Percentiles rank a stretch among this genome's conserved stretches.
Conservation (phyloP, 176 grass and related monocot genomes). For the Microstegium vimineum region DNA sequence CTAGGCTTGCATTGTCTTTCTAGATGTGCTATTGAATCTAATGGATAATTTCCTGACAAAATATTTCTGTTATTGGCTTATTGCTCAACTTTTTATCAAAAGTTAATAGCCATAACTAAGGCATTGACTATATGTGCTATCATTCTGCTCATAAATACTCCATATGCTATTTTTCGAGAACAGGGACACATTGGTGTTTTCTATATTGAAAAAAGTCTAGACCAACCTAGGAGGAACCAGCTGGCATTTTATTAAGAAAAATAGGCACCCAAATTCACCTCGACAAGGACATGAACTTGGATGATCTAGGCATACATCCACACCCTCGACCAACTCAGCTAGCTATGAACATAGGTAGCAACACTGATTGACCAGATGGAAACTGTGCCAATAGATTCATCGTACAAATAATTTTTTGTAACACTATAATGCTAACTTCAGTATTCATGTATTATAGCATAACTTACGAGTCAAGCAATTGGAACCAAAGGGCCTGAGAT, state of each 20-base stretch:
- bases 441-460: constrained; percentile 6
- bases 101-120: constrained; percentile 8
- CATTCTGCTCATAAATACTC: not conserved
- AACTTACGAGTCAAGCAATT: constrained; percentile 81
- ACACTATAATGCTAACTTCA: not conserved
- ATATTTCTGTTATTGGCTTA: not conserved
- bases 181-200: not conserved
- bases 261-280: not conserved
- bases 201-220: not conserved
- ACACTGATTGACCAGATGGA: not conserved
- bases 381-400: not conserved
- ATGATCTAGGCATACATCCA: not conserved
- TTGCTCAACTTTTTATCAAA: not conserved
- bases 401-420: not conserved
- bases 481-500: constrained; percentile 88
- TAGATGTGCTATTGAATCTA: constrained; percentile 1
- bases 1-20: not conserved
- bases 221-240: not conserved
- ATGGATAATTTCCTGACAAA: constrained; percentile 2
- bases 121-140: not conserved
- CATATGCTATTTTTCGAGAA: not conserved
- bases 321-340: not conserved
- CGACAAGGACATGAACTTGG: not conserved
- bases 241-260: not conserved
- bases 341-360: not conserved